Evolutionary conservation across 257 asterid genomes (phyloP).

Genomic region (Salvia rosmarinus): DNA sequence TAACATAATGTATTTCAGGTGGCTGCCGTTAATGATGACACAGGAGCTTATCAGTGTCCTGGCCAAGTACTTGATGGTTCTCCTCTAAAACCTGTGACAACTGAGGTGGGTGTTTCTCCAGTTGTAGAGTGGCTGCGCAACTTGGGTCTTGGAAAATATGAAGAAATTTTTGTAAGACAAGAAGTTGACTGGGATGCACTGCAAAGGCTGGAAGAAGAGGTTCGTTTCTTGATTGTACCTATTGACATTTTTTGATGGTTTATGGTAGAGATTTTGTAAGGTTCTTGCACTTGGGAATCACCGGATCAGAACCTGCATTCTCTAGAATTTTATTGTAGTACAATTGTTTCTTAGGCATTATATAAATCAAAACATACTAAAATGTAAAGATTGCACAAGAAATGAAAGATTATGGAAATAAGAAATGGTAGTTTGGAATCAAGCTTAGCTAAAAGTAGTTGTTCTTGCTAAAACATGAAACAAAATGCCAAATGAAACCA

Average conservation of each 20-base stretch:
- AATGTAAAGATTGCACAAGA: conserved; percentile 11
- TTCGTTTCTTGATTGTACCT: conserved; percentile 29
- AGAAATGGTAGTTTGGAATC: not conserved
- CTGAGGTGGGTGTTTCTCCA: conserved; percentile 47
- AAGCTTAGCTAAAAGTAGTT: not conserved
- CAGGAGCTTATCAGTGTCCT: conserved; percentile 48
- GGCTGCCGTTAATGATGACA: conserved; percentile 42
- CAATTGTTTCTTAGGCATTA: conserved; percentile 2
- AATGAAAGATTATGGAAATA: not conserved
- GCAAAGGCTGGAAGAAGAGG: conserved; percentile 89
- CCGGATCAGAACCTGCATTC: not conserved
- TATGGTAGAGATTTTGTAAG: not conserved
- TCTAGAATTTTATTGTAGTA: not conserved
- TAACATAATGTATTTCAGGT: conserved; percentile 50
- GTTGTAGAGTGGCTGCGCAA: conserved; percentile 73
- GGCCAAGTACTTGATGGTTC: conserved; percentile 72
- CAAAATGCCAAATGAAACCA: conserved; percentile 3
- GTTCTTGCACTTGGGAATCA: not conserved
- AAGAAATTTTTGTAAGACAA: conserved; percentile 64
- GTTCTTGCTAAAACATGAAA: conserved; percentile 7
- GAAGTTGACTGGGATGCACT: conserved; percentile 90
- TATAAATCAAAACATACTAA: not conserved
- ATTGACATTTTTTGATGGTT: not conserved
- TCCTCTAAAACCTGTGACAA: conserved; percentile 50
- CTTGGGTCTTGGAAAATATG: conserved; percentile 82